These are phyloP conservation scores for Phytophthora cactorum DNA, from an alignment of 352 stramenopile genomes.

Conservation along the genomic window DNA sequence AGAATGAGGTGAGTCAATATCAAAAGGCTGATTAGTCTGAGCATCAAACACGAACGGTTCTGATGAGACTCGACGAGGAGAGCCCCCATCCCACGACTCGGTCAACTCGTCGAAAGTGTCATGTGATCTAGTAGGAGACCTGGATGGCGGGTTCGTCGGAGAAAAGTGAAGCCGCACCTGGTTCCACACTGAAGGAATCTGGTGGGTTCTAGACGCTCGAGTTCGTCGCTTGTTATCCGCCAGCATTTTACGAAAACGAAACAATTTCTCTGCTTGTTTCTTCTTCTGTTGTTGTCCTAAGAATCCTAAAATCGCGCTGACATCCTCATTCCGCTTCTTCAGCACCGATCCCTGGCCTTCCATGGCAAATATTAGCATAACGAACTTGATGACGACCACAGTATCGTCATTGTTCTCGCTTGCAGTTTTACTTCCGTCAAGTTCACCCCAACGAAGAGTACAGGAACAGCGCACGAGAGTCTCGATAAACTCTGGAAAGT, in stretches of 20 bases:
- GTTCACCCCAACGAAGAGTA: constrained; percentile 51
- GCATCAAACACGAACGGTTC: constrained; percentile 33
- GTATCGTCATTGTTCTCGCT: constrained; percentile 22
- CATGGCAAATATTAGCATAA: constrained; percentile 84
- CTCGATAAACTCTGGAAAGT: constrained; percentile 73
- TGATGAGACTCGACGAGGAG: constrained; percentile 7
- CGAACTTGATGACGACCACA: constrained; percentile 60
- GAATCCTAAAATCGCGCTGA: constrained; percentile 58
- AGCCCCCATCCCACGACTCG: constrained; percentile 35
- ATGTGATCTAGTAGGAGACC: constrained; percentile 20
- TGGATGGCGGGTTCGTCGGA: constrained; percentile 8
- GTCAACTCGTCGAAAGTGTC: constrained; percentile 43
- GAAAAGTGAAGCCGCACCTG: constrained; percentile 36
- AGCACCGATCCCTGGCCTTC: constrained; percentile 70
- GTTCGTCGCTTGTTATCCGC: constrained; percentile 30
- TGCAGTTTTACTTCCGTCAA: neutral
- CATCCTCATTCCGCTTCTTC: constrained; percentile 59
- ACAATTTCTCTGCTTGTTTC: constrained; percentile 46
- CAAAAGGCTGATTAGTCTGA: constrained; percentile 29
- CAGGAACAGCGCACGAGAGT: constrained; percentile 57
- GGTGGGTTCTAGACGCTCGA: constrained; percentile 3
- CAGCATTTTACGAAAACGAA: constrained; percentile 55
- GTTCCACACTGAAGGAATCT: constrained; percentile 27
- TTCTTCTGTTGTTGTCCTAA: constrained; percentile 50
- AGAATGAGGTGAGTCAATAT: constrained; percentile 7